These are phyloP conservation scores for Hypoxylon fragiforme DNA, from an alignment of 495 filamentous ascomycete species.

Conservation along the genomic window DNA sequence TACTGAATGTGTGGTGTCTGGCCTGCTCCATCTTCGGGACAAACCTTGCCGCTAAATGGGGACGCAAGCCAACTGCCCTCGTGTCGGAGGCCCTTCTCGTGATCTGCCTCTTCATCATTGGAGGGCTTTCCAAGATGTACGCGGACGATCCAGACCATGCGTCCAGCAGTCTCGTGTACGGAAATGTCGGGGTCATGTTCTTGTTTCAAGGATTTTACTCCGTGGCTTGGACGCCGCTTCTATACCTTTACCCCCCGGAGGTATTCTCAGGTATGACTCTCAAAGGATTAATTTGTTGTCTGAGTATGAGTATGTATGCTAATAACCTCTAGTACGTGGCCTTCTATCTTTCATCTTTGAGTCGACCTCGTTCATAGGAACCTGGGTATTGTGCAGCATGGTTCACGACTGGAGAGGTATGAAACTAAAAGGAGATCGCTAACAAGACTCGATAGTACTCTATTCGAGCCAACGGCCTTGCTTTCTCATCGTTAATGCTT, in stretches of 20 bases:
- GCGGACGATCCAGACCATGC: slow-evolving; percentile 44
- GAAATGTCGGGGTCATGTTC: slow-evolving; percentile 43
- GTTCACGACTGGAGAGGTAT: too few relatives aligned
- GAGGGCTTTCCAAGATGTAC: slow-evolving; percentile 53
- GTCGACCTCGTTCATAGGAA: slow-evolving; percentile 10
- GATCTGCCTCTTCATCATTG: slow-evolving; percentile 54
- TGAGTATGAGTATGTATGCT: background rate
- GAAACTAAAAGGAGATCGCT: slow-evolving; percentile 3
- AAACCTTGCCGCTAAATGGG: slow-evolving; percentile 46
- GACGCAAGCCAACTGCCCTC: slow-evolving; percentile 49
- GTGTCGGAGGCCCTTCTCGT: slow-evolving; percentile 42
- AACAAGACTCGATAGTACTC: slow-evolving; percentile 42
- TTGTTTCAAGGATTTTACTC: slow-evolving; percentile 57
- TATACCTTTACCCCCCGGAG: slow-evolving; percentile 52
- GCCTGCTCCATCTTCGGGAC: slow-evolving; percentile 42
- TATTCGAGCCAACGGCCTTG: slow-evolving; percentile 42
- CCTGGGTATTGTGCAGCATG: too few relatives aligned
- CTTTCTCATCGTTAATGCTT: slow-evolving; percentile 35
- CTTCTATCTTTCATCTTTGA: slow-evolving; percentile 19
- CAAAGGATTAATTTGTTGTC: background rate
- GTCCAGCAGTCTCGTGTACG: slow-evolving; percentile 44
- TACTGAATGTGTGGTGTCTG: slow-evolving; percentile 51
- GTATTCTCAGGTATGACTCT: slow-evolving; percentile 24
- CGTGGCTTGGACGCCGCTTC: slow-evolving; percentile 53
- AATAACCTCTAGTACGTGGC: slow-evolving; percentile 10